Conservation (phyloP, 345 rosid genomes). For the Lumnitzera littorea region DNA sequence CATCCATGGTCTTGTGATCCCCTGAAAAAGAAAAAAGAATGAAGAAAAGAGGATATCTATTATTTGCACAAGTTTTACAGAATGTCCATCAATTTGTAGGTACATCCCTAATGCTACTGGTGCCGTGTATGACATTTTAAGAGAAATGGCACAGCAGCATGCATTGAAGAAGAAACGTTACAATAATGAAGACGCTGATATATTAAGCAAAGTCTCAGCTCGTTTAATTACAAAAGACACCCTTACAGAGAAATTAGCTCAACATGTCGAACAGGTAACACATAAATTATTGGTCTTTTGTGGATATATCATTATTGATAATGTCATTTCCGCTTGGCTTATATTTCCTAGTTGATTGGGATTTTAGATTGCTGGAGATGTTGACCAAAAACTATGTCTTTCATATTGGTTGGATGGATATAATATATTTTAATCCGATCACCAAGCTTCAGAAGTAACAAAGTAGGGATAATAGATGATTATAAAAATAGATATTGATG, state of each 20-base stretch:
- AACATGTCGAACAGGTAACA: slow-evolving; percentile 81
- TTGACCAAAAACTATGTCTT: no score
- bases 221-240: slow-evolving; percentile 62
- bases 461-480: no score
- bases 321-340: neutral
- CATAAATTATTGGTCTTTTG: neutral
- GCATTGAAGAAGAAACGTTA: slow-evolving; percentile 50
- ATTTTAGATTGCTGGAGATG: no score
- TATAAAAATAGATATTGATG: no score
- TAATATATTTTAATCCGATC: no score
- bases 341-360: no score
- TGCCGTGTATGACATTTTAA: slow-evolving; percentile 68
- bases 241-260: slow-evolving; percentile 59
- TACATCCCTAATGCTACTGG: slow-evolving; percentile 77
- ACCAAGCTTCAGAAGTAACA: no score
- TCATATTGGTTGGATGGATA: no score
- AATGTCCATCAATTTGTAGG: slow-evolving; percentile 30
- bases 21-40: no score
- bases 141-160: slow-evolving; percentile 58
- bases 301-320: neutral
- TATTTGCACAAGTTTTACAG: neutral
- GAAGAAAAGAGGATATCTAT: no score
- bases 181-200: slow-evolving; percentile 37
- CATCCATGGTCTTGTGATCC: neutral
- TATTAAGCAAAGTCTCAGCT: slow-evolving; percentile 52